Evolutionary conservation across 768 basidiomycete species (phyloP).

Genomic region (Pleurotus platypus): DNA sequence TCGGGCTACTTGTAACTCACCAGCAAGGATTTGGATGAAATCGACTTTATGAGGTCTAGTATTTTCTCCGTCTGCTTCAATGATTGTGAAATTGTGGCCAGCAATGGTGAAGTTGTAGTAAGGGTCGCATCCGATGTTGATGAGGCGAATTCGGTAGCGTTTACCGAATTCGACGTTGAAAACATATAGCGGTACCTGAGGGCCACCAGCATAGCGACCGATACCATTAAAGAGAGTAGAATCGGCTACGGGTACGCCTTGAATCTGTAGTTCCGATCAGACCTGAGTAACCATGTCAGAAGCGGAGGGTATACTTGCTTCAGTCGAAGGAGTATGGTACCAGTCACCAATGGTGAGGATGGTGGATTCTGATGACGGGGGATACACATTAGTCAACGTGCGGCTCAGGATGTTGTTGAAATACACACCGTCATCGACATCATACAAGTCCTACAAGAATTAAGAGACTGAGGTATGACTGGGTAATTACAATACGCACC

Average conservation of each 20-base stretch:
- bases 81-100: constrained; percentile 34
- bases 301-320: background rate
- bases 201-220: constrained; percentile 37
- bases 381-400: too few species aligned
- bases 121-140: constrained; percentile 43
- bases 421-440: constrained; percentile 13
- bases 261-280: background rate
- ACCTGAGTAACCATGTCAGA: background rate
- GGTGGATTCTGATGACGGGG: constrained; percentile 29
- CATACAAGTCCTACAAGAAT: constrained; percentile 19
- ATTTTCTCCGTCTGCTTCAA: constrained; percentile 36
- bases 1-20: constrained; percentile 10
- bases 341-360: constrained; percentile 39
- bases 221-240: constrained; percentile 43
- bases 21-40: constrained; percentile 36
- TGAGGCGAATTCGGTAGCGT: constrained; percentile 50
- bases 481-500: background rate
- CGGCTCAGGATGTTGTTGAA: background rate
- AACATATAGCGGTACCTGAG: constrained; percentile 27
- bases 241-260: constrained; percentile 12
- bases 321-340: constrained; percentile 15
- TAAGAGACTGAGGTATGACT: background rate
- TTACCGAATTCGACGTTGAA: constrained; percentile 33
- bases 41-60: constrained; percentile 27
- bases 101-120: constrained; percentile 37